A percentile compares a stretch with the other conserved stretches of the same genome.
Evolutionary conservation across 2,329 filamentous ascomycete genomes (phyloP).

Genomic region (Fusarium nanum): DNA sequence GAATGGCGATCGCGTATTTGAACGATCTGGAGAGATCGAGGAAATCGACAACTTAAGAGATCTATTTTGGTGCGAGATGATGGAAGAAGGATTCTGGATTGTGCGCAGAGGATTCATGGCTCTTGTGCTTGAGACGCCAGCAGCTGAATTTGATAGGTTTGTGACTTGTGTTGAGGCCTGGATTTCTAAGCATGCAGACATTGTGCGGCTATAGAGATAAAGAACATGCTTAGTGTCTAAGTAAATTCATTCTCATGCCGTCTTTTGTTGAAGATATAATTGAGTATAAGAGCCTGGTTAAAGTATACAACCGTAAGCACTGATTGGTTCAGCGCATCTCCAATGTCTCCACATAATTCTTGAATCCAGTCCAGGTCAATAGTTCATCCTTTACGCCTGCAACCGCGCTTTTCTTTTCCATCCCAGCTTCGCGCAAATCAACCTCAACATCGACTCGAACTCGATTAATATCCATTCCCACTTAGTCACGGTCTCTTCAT

Average conservation of each 20-base stretch:
- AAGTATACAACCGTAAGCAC: background rate
- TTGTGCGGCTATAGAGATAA: conserved; percentile 22
- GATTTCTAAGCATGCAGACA: conserved; percentile 44
- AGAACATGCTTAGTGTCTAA: background rate
- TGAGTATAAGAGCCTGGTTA: background rate
- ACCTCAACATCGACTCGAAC: conserved; percentile 21
- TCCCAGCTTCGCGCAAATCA: conserved; percentile 26
- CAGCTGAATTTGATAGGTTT: conserved; percentile 56
- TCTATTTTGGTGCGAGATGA: conserved; percentile 61
- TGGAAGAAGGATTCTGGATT: conserved; percentile 58
- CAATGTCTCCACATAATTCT: conserved; percentile 16
- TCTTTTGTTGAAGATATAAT: background rate
- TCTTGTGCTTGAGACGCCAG: conserved; percentile 54
- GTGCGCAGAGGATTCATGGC: conserved; percentile 56
- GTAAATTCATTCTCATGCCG: background rate
- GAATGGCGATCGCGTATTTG: conserved; percentile 45
- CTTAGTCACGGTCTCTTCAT: background rate
- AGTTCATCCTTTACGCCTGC: background rate
- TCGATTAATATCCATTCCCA: background rate
- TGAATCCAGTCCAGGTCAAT: conserved; percentile 8
- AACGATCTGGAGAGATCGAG: conserved; percentile 46
- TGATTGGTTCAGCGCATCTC: conserved; percentile 36
- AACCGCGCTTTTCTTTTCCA: conserved; percentile 37
- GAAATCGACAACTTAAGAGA: conserved; percentile 52
- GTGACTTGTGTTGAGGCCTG: conserved; percentile 53